Conservation (phyloP, 495 filamentous ascomycete genomes). For the Hypomontagnella submonticulosa region DNA sequence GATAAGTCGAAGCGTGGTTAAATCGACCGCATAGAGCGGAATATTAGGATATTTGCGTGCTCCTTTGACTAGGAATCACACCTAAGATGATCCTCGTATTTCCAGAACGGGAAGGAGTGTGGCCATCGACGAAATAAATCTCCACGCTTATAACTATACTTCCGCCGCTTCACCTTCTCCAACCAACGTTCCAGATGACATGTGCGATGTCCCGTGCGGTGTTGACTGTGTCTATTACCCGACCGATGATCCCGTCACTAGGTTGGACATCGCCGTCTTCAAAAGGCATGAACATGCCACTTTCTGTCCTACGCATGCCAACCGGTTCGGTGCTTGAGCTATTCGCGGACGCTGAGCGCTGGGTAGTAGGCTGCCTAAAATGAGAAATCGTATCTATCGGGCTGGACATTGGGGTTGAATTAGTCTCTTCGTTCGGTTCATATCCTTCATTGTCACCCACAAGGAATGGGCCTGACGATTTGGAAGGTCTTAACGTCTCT, state of each 20-base stretch:
- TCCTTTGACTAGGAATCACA: neutral
- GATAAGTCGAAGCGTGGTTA: conserved; percentile 5
- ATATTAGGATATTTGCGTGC: neutral
- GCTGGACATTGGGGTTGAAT: conserved; percentile 51
- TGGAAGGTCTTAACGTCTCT: conserved; percentile 78
- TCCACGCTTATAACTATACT: conserved; percentile 6
- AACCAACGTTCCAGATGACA: conserved; percentile 98
- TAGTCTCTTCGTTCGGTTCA: conserved; percentile 69
- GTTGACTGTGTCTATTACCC: conserved; percentile 93
- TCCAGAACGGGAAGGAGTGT: neutral
- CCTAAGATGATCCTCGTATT: neutral
- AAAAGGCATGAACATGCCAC: conserved; percentile 88
- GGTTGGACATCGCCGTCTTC: conserved; percentile 74
- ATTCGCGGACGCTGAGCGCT: conserved; percentile 50
- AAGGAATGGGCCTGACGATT: conserved; percentile 75
- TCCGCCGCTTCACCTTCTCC: conserved; percentile 70
- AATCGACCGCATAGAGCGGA: neutral
- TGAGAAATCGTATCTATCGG: conserved; percentile 24
- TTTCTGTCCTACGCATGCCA: conserved; percentile 75
- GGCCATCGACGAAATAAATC: neutral
- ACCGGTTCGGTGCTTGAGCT: conserved; percentile 55
- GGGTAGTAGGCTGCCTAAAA: conserved; percentile 43
- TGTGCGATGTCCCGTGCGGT: conserved; percentile 95
- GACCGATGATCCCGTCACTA: conserved; percentile 72
- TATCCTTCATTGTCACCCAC: conserved; percentile 57